These are phyloP conservation scores for Citrus inodora DNA, from an alignment of 345 rosid species.

Conservation along the genomic window DNA sequence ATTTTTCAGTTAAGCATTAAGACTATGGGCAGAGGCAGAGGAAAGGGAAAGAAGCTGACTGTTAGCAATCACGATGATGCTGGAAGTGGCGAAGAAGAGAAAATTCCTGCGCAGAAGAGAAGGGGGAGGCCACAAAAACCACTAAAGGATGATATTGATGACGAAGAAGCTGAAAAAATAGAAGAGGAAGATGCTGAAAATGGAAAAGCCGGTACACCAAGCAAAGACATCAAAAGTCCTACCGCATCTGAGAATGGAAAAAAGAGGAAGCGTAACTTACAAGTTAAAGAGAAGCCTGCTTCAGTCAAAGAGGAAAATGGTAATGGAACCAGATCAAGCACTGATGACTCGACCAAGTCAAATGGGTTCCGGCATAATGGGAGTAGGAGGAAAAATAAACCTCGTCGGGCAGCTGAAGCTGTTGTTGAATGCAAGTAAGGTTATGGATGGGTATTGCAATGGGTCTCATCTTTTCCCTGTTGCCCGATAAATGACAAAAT, in stretches of 20 bases:
- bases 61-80: conserved; percentile 48
- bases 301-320: conserved; percentile 53
- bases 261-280: conserved; percentile 53
- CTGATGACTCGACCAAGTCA: conserved; percentile 49
- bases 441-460: neutral
- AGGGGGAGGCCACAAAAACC: conserved; percentile 74
- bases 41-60: conserved; percentile 55
- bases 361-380: conserved; percentile 64
- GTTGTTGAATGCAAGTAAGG: conserved; percentile 61
- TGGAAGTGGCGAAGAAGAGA: conserved; percentile 67
- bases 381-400: conserved; percentile 68
- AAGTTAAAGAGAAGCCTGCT: conserved; percentile 47
- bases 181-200: conserved; percentile 54
- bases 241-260: conserved; percentile 49
- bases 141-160: conserved; percentile 55
- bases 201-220: conserved; percentile 29
- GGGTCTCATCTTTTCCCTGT: conserved; percentile 27
- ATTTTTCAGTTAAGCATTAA: conserved; percentile 15
- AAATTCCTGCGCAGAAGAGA: conserved; percentile 62
- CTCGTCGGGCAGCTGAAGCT: conserved; percentile 74
- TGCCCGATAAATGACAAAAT: conserved; percentile 16
- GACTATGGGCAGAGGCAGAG: conserved; percentile 77
- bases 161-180: conserved; percentile 44
- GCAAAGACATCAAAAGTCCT: conserved; percentile 39
- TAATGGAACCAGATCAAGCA: conserved; percentile 36